phyloP scores from a whole-genome alignment of 129 eudicot species.

The Helianthus annuus region DNA sequence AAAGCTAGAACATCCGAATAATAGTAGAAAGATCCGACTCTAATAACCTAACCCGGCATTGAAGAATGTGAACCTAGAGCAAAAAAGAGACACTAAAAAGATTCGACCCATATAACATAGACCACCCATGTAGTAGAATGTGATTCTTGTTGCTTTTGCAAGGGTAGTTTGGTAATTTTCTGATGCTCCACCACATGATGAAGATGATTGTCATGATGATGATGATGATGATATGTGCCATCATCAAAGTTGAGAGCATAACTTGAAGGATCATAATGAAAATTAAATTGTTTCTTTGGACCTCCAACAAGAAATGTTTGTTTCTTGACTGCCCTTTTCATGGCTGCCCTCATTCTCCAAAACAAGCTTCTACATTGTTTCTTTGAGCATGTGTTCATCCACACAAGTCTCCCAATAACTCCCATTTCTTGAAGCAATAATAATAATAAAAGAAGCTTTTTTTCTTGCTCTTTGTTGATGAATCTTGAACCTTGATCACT shows the following conservation, averaged over 20 bases:
- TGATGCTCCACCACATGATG: slow-evolving; percentile 23
- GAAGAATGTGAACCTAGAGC: slow-evolving; percentile 11
- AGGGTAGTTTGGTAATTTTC: slow-evolving; percentile 32
- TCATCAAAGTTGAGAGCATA: slow-evolving; percentile 94
- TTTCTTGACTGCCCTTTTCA: slow-evolving; percentile 49
- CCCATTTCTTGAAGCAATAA: slow-evolving; percentile 33
- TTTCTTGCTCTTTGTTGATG: slow-evolving; percentile 4
- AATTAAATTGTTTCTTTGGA: slow-evolving; percentile 39
- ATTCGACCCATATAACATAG: slow-evolving; percentile 55
- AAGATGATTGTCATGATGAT: slow-evolving; percentile 12
- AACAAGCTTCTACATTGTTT: slow-evolving; percentile 58
- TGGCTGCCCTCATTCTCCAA: slow-evolving; percentile 54
- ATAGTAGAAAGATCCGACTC: slow-evolving; percentile 25
- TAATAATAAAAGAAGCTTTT: not conserved
- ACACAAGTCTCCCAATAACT: slow-evolving; percentile 33
- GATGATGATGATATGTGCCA: slow-evolving; percentile 37
- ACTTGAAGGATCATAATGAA: slow-evolving; percentile 79
- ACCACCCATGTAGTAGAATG: slow-evolving; percentile 42
- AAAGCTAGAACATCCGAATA: not conserved
- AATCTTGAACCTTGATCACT: slow-evolving; percentile 20
- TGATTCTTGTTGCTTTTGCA: slow-evolving; percentile 24
- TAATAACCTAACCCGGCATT: slow-evolving; percentile 17
- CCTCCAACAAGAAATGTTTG: slow-evolving; percentile 36
- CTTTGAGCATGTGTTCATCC: slow-evolving; percentile 45
- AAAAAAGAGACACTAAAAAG: slow-evolving; percentile 22